Evolutionary conservation across 768 basidiomycete species (phyloP), one percentile per base, ranked within the genome.

Genomic region (Hortiboletus campestris): DNA sequence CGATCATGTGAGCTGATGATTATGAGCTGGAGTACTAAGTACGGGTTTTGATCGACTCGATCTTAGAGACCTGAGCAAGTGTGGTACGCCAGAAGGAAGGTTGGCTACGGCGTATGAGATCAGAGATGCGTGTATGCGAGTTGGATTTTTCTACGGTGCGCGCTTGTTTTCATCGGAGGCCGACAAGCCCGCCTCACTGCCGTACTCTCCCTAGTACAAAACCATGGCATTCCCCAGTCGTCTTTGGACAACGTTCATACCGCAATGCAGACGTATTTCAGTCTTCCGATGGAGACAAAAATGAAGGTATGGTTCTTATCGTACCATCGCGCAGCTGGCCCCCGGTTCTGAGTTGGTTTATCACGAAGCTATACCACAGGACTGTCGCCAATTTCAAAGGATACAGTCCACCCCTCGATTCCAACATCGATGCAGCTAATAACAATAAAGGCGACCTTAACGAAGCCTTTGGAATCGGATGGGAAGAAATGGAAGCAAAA

Each of bases 381-480:
- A 85, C 82, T 54, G 79, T 80, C 1, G 69, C 81, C 0, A 86
- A 86, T 65, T 95, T 91, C 76, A 89, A 86, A 65, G 88, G 88
- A 19, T 90, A 89, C 69, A 85, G 77, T 49, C 81, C 84, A 3
- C 68, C 92, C 3, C 76, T 87, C 7, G 86, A 84, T 52, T 83
- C 82, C 47, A 92, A 92, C 67, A 88, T 85, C 50, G 81, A 94
- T 63, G 84, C 89, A 0, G 54, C 61, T 9, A 82, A 83, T 46
- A 75, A 80, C 22, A 80, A 82, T 45, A 74, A 80, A n/a, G 94
- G 94, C 1, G 94, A 98, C 66, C 71, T 95, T 51, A 91, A 95
- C 66, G 94, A 98, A 68, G 93, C 88, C 3, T 96, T 94, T 68
- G 88, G 94, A 62, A 78, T 96, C 53, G 91, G 91, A 4, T 86